phyloP scores from a whole-genome alignment of 2,329 filamentous ascomycete genomes.

The Paramyrothecium roridum region DNA sequence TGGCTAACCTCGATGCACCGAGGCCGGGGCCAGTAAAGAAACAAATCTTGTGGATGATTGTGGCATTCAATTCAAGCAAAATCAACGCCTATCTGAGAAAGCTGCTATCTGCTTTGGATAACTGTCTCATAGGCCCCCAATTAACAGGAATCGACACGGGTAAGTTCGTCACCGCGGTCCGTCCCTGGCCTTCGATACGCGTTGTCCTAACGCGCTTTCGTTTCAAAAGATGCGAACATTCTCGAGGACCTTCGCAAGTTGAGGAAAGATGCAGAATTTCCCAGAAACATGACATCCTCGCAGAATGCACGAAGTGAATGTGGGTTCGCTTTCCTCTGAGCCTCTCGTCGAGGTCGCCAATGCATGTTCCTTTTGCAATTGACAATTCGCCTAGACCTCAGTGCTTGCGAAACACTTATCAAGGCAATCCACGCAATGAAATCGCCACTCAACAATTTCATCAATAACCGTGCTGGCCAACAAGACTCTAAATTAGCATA shows the following conservation, averaged over 20 bases:
- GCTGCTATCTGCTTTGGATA: neutral
- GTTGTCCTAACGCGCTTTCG: too few species aligned
- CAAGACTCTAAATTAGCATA: conserved; percentile 2
- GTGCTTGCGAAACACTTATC: conserved; percentile 12
- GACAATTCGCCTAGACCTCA: conserved; percentile 6
- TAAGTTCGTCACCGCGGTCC: neutral
- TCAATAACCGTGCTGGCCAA: conserved; percentile 5
- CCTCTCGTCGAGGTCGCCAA: too few species aligned
- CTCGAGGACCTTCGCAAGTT: neutral
- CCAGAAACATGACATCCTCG: neutral
- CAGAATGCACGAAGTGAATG: neutral
- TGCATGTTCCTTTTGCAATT: neutral
- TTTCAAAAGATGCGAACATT: neutral
- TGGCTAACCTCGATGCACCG: neutral
- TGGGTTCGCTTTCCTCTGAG: neutral
- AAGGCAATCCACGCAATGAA: conserved; percentile 6
- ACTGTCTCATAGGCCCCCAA: neutral
- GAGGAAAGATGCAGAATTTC: neutral
- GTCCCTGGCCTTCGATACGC: too few species aligned
- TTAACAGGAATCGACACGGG: neutral
- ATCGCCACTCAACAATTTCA: neutral
- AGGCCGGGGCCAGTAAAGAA: neutral
- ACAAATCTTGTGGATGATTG: neutral
- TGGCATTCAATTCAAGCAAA: neutral
- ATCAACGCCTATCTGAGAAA: neutral